Conservation (phyloP, 257 asterid genomes). For the Haberlea rhodopensis region DNA sequence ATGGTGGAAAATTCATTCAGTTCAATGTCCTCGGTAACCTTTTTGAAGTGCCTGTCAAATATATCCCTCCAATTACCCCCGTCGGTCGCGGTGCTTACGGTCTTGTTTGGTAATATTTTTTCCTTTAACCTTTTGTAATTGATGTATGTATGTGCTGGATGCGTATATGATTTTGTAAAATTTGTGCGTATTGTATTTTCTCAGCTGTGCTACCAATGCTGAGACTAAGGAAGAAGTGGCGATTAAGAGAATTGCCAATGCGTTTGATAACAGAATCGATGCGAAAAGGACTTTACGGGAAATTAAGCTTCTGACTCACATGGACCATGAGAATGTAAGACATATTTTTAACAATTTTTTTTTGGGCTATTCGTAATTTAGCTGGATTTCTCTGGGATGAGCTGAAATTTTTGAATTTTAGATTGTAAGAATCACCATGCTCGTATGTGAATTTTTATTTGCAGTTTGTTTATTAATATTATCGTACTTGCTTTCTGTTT, state of each 20-base stretch:
- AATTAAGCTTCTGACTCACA: constrained; percentile 83
- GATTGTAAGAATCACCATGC: not conserved
- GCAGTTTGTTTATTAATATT: not conserved
- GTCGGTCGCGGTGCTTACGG: constrained; percentile 91
- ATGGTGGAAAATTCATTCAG: constrained; percentile 61
- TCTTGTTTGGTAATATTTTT: constrained; percentile 60
- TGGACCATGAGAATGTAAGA: constrained; percentile 87
- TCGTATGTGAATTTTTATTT: not conserved
- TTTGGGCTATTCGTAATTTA: not conserved
- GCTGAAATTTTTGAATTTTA: not conserved
- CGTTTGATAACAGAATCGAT: constrained; percentile 83
- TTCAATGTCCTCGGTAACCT: constrained; percentile 73
- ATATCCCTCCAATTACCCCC: constrained; percentile 69
- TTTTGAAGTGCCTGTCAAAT: constrained; percentile 66
- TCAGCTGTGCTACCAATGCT: constrained; percentile 66
- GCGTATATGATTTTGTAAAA: constrained; percentile 12
- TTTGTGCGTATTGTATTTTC: not conserved
- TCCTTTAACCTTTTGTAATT: not conserved
- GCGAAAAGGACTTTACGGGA: constrained; percentile 85
- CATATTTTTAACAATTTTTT: not conserved
- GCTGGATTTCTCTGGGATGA: not conserved
- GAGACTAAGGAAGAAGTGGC: constrained; percentile 81
- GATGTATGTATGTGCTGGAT: constrained; percentile 7
- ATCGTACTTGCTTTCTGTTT: not conserved
- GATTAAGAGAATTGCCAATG: constrained; percentile 82